These are phyloP conservation scores for Ajuga reptans DNA, from an alignment of 305 asterid genomes.

Conservation along the genomic window DNA sequence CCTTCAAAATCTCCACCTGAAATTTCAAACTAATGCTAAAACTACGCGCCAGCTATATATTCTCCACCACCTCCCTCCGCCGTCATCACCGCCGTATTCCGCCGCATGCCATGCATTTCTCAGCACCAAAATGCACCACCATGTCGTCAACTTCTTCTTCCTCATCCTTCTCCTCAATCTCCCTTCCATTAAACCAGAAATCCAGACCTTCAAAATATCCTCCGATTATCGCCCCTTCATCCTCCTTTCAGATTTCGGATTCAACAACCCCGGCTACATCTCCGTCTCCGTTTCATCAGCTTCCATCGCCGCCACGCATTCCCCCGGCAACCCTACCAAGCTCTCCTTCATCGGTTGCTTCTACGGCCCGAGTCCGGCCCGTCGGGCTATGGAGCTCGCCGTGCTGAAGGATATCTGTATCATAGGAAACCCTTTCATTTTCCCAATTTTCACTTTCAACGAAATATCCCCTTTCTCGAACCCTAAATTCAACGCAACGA, in stretches of 20 bases:
- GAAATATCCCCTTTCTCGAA: neutral
- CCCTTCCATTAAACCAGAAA: constrained; percentile 19
- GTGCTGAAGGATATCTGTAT: constrained; percentile 26
- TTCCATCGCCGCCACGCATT: constrained; percentile 15
- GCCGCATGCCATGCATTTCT: constrained; percentile 20
- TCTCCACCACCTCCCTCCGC: constrained; percentile 9
- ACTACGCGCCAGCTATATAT: neutral
- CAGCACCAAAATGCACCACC: constrained; percentile 20
- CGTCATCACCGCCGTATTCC: neutral
- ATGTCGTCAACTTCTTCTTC: neutral
- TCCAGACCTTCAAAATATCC: constrained; percentile 21
- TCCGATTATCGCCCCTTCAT: constrained; percentile 36
- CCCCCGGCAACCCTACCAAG: constrained; percentile 16
- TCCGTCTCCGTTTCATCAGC: constrained; percentile 26
- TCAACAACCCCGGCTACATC: constrained; percentile 29
- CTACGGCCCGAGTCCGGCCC: constrained; percentile 35
- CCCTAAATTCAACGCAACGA: constrained; percentile 8
- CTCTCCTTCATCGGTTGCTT: constrained; percentile 34
- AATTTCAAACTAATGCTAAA: neutral
- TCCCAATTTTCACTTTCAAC: constrained; percentile 33
- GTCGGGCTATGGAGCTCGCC: constrained; percentile 22
- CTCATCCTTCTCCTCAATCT: constrained; percentile 8
- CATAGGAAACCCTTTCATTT: constrained; percentile 30
- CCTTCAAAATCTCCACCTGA: neutral
- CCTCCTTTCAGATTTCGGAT: constrained; percentile 37